Evolutionary conservation across 176 grass and related monocot genomes (phyloP), one percentile per base, ranked within the genome.

Genomic region (Triticum aestivum): DNA sequence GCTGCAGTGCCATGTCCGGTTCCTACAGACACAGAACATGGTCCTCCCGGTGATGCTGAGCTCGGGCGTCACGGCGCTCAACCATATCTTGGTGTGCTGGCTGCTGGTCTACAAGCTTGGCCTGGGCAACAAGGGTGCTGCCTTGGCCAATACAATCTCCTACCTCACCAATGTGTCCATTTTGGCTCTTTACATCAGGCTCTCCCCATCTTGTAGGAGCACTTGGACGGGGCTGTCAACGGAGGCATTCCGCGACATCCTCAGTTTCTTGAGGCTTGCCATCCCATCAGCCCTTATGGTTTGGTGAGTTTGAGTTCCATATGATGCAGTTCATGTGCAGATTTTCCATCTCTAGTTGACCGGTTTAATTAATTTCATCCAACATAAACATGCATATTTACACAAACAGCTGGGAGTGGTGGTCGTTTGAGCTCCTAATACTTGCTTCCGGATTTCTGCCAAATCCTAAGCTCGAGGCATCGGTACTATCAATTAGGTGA

Each of bases 401-500:
- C 6, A 21, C 6, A 2, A 58, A 18, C 52, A 97, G 94, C 32
- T 91, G 94, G 63, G 90, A 94, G 34, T 94, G 92, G 90, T 97
- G 94, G 90, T 97, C 94, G 6, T 94, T 92, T 80, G 92, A 97
- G 85, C 66, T 92, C 65, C 59, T 97, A 0, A 86, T 97, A 29
- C 89, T 97, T 90, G 76, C 87, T 47, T 97, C 94, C 13, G 94
- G 94, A 5, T 76, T 97, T 80, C 94, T 97, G 37, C 94, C 94
- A 61, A 94, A 97, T 78, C 92, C 94, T 38, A 88, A 87, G 77
- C 79, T 97, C 0, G 90, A 97, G 86, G 88, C 94, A 65, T 97
- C 92, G 4, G 91, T 92, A 61, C 38, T 97, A 51, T 94, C 92
- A 3, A 83, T 97, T 70, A 85, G 29, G 94, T 91, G 51, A 84